phyloP scores from a whole-genome alignment of 352 stramenopile species.

The Phytophthora fragariaefolia region DNA sequence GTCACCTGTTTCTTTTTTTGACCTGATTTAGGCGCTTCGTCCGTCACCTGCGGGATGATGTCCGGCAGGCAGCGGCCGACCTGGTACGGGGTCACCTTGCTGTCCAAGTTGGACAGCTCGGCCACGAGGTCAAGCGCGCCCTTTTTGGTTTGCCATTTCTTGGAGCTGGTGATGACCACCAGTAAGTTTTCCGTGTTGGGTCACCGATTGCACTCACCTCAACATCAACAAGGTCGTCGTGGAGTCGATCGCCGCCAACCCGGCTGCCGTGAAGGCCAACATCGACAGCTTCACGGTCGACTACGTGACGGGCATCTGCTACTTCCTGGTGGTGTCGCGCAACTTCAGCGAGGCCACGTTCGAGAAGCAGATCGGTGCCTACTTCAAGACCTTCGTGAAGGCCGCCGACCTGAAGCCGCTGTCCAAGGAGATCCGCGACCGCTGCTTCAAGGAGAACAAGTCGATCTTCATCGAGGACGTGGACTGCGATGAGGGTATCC shows the following conservation, averaged over 20 bases:
- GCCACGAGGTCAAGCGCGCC: slow-evolving; percentile 94
- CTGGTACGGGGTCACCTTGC: slow-evolving; percentile 93
- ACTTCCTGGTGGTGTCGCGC: slow-evolving; percentile 87
- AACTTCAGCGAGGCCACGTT: slow-evolving; percentile 96
- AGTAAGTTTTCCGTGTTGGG: too few species aligned
- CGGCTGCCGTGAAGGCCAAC: slow-evolving; percentile 86
- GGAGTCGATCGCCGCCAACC: slow-evolving; percentile 78
- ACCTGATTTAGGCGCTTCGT: too few species aligned
- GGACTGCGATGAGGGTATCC: slow-evolving; percentile 96
- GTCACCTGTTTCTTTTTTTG: too few species aligned
- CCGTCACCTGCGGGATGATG: slow-evolving; percentile 97
- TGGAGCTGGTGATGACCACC: slow-evolving; percentile 81
- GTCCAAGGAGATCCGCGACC: slow-evolving; percentile 77
- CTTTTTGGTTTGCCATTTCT: slow-evolving; percentile 99
- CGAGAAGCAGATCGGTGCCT: slow-evolving; percentile 90
- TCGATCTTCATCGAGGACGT: slow-evolving; percentile 94
- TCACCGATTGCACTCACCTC: slow-evolving; percentile 90
- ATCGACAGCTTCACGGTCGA: slow-evolving; percentile 92
- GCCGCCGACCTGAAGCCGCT: slow-evolving; percentile 71
- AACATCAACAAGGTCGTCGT: slow-evolving; percentile 80
- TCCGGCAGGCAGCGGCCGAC: slow-evolving; percentile 95
- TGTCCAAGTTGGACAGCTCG: too few species aligned
- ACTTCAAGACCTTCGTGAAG: slow-evolving; percentile 91
- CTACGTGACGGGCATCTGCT: slow-evolving; percentile 83
- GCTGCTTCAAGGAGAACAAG: slow-evolving; percentile 92